These are phyloP conservation scores for Schizonepeta tenuifolia DNA, from an alignment of 257 asterid species.

Conservation along the genomic window DNA sequence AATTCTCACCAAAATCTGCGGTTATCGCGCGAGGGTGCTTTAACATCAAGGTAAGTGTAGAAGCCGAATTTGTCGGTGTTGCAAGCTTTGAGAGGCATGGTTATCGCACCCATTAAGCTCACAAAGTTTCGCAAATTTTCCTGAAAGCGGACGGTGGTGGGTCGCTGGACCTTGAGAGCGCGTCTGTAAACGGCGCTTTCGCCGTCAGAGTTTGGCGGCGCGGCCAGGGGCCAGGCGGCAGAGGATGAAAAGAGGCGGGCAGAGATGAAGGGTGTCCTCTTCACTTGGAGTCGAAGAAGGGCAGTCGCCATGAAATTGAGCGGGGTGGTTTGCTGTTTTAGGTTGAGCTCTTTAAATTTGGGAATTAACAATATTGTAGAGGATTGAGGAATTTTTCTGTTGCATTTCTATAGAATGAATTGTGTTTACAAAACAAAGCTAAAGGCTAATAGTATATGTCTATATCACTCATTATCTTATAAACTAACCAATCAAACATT, in stretches of 20 bases:
- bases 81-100: constrained; percentile 27
- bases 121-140: constrained; percentile 48
- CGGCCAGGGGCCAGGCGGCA: constrained; percentile 41
- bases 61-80: constrained; percentile 43
- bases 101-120: constrained; percentile 70
- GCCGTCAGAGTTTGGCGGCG: constrained; percentile 33
- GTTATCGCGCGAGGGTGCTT: constrained; percentile 28
- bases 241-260: constrained; percentile 45
- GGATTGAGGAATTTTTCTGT: too few relatives aligned
- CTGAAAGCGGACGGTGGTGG: constrained; percentile 45
- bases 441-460: too few relatives aligned
- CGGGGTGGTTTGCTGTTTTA: too few relatives aligned
- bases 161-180: constrained; percentile 66
- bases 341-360: too few relatives aligned
- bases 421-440: too few relatives aligned
- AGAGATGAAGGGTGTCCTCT: constrained; percentile 22
- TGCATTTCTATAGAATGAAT: too few relatives aligned
- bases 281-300: constrained; percentile 35
- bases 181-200: constrained; percentile 61
- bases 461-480: too few relatives aligned
- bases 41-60: constrained; percentile 46
- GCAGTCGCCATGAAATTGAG: constrained; percentile 39
- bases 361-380: too few relatives aligned
- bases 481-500: too few relatives aligned
- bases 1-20: constrained; percentile 46